Evolutionary conservation across 306 rosid species (phyloP).

Genomic region (Hippophae gyantsensis): DNA sequence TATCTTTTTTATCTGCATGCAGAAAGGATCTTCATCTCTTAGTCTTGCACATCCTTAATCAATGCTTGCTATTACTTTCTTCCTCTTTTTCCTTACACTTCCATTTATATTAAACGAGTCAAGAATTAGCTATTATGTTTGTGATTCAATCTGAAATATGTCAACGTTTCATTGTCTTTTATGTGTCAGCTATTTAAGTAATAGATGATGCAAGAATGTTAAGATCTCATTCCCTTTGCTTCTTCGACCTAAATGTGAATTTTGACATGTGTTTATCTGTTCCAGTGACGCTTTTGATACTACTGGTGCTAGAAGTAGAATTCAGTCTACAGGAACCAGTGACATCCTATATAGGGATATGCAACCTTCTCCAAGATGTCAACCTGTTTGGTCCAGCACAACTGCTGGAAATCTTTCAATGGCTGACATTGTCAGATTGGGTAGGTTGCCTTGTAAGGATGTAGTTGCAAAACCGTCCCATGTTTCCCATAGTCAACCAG

Average conservation of each 20-base stretch:
- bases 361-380: conserved; percentile 29
- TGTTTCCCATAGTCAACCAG: conserved; percentile 26
- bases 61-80: too few relatives aligned
- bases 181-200: too few relatives aligned
- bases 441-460: conserved; percentile 28
- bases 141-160: too few relatives aligned
- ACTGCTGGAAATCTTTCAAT: conserved; percentile 44
- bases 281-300: conserved; percentile 47
- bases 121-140: too few relatives aligned
- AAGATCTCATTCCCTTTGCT: not conserved
- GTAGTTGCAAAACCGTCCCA: conserved; percentile 21
- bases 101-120: too few relatives aligned
- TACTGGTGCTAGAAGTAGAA: conserved; percentile 20
- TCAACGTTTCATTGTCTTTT: too few relatives aligned
- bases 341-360: conserved; percentile 20
- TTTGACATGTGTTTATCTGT: conserved; percentile 16
- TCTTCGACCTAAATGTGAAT: too few relatives aligned
- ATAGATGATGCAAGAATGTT: not conserved
- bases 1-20: too few relatives aligned
- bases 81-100: too few relatives aligned
- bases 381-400: conserved; percentile 23
- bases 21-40: too few relatives aligned
- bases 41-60: too few relatives aligned
- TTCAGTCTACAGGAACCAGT: conserved; percentile 27
- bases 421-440: conserved; percentile 64